These are phyloP conservation scores for Phragmites australis DNA, from an alignment of 176 grass and related monocot genomes.

Conservation along the genomic window DNA sequence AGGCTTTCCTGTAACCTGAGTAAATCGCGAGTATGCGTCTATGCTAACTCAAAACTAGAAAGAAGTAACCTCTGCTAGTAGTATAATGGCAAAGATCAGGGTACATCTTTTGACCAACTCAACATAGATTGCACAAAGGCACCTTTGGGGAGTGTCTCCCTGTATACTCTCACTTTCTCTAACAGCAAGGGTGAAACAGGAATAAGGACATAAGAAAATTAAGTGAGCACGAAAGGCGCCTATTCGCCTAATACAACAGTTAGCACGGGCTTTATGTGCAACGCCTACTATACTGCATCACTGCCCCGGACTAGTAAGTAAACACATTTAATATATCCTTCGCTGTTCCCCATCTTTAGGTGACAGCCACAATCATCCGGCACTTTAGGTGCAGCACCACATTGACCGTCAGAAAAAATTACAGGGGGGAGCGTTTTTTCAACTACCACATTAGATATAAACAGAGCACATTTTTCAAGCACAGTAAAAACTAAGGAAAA, in stretches of 20 bases:
- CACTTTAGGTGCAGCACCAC: not conserved
- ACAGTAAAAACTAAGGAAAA: not conserved
- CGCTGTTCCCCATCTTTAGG: not conserved
- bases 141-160: not conserved
- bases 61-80: too few relatives aligned
- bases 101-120: too few relatives aligned
- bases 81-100: too few relatives aligned
- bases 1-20: not conserved
- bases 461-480: not conserved
- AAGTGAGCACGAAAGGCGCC: not conserved
- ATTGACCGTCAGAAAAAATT: not conserved
- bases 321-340: not conserved
- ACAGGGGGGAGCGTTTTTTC: not conserved
- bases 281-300: not conserved
- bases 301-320: not conserved
- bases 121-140: not conserved
- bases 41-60: too few relatives aligned
- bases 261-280: not conserved
- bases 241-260: not conserved
- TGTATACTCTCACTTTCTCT: not conserved
- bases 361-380: not conserved
- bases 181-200: not conserved
- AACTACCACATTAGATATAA: not conserved
- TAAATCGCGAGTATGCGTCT: too few relatives aligned
- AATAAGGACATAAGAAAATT: not conserved